These are phyloP conservation scores for Marvania coccoides DNA, from an alignment of 139 green algal species.

Conservation along the genomic window DNA sequence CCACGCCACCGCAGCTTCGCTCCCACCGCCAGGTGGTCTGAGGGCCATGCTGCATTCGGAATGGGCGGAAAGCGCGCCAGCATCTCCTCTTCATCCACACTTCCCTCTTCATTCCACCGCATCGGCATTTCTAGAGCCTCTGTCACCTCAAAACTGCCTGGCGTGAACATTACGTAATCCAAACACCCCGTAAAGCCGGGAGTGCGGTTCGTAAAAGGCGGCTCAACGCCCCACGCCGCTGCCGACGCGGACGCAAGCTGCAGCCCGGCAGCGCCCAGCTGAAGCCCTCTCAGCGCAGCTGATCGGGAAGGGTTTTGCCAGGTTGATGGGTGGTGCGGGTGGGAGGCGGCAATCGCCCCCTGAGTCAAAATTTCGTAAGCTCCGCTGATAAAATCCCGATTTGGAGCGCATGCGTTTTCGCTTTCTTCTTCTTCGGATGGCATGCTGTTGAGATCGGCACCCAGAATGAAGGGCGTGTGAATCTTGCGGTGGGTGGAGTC, in stretches of 20 bases:
- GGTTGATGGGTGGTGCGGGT: background rate
- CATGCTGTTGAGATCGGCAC: conserved; percentile 33
- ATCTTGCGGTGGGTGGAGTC: background rate
- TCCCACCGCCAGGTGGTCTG: conserved; percentile 37
- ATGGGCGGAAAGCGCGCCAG: conserved; percentile 12
- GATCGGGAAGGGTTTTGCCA: background rate
- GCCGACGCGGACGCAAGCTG: background rate
- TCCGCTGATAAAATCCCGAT: conserved; percentile 2
- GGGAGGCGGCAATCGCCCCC: background rate
- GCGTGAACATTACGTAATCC: conserved; percentile 51
- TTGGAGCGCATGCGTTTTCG: conserved; percentile 22
- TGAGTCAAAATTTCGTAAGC: conserved; percentile 3
- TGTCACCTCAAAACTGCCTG: conserved; percentile 17
- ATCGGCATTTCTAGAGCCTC: conserved; percentile 29
- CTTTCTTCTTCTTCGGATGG: conserved; percentile 8
- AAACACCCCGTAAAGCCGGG: conserved; percentile 34
- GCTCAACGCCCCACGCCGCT: conserved; percentile 26
- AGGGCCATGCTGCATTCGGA: conserved; percentile 28
- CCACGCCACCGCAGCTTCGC: conserved; percentile 3
- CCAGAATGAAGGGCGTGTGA: conserved; percentile 2
- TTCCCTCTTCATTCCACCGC: background rate
- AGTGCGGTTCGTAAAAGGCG: conserved; percentile 44
- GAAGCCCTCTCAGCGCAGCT: background rate
- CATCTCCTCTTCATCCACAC: background rate
- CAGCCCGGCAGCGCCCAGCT: background rate